phyloP scores from a whole-genome alignment of 345 rosid species.

The Syzygium oleosum region DNA sequence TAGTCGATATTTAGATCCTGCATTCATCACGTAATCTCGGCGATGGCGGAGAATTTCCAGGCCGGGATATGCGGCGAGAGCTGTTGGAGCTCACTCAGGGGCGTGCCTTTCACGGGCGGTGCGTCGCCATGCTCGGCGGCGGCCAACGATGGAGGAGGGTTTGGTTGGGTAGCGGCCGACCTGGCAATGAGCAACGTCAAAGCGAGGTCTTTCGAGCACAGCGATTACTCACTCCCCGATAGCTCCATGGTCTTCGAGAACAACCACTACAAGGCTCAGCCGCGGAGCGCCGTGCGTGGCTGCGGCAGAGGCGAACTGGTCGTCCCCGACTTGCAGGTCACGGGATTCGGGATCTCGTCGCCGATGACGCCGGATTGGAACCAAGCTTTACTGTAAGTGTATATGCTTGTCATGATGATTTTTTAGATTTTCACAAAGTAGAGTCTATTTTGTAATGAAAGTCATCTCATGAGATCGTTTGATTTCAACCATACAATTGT shows the following conservation, averaged over 20 bases:
- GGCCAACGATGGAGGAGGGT: constrained; percentile 15
- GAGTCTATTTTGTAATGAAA: background rate
- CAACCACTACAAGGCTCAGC: constrained; percentile 8
- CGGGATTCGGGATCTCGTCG: constrained; percentile 8
- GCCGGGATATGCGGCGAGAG: constrained; percentile 45
- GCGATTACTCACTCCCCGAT: background rate
- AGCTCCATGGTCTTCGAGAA: constrained; percentile 13
- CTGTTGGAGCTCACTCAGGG: constrained; percentile 54
- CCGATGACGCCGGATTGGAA: constrained; percentile 28
- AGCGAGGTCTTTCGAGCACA: background rate
- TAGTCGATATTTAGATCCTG: background rate
- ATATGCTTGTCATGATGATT: background rate
- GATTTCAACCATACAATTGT: background rate
- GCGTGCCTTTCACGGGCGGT: constrained; percentile 17
- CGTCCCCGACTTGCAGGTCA: constrained; percentile 38
- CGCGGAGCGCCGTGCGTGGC: constrained; percentile 5
- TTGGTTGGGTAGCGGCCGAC: constrained; percentile 18
- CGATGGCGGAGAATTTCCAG: constrained; percentile 73
- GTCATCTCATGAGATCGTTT: background rate
- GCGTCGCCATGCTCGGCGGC: constrained; percentile 30
- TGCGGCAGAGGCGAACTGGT: constrained; percentile 22
- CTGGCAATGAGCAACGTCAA: background rate
- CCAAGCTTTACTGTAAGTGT: constrained; percentile 45
- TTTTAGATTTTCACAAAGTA: background rate
- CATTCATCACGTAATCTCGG: background rate